phyloP scores from a whole-genome alignment of 2,329 filamentous ascomycete species.

The Pseudocercospora pini-densiflorae region DNA sequence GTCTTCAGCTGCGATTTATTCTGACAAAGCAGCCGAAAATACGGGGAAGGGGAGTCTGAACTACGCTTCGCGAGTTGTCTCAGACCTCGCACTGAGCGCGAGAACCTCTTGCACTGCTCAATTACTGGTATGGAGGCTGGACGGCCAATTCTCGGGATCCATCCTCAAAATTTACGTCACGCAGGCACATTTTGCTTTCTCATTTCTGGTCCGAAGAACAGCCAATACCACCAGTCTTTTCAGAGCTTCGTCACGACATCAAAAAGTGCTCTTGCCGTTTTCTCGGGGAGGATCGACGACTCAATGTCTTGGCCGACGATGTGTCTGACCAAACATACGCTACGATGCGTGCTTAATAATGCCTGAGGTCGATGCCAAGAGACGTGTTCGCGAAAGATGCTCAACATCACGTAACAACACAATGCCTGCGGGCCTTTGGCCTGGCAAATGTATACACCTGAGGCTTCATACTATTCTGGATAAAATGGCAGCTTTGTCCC shows the following conservation, averaged over 20 bases:
- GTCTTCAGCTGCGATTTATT: background rate
- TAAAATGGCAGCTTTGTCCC: too few species aligned
- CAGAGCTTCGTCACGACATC: background rate
- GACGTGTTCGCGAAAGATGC: too few species aligned
- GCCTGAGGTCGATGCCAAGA: background rate
- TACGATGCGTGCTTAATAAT: background rate
- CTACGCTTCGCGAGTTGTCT: background rate
- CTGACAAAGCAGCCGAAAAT: background rate
- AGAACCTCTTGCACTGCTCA: background rate
- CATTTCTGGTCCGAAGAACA: too few species aligned
- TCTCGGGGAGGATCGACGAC: background rate
- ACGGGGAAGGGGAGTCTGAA: background rate
- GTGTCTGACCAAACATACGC: background rate
- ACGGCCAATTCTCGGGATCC: background rate
- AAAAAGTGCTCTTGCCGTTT: background rate
- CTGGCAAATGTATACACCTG: too few species aligned
- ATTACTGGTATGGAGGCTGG: background rate
- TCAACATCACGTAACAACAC: too few species aligned
- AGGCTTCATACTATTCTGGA: too few species aligned
- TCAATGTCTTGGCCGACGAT: background rate
- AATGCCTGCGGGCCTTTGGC: too few species aligned
- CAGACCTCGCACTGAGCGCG: background rate
- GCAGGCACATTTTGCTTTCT: background rate
- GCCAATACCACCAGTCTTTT: background rate
- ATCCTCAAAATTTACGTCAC: background rate